Percentiles rank a stretch among this genome's conserved stretches.
Evolutionary conservation across 805 yeast species (phyloP).

Genomic region (Wickerhamiella shivajii): DNA sequence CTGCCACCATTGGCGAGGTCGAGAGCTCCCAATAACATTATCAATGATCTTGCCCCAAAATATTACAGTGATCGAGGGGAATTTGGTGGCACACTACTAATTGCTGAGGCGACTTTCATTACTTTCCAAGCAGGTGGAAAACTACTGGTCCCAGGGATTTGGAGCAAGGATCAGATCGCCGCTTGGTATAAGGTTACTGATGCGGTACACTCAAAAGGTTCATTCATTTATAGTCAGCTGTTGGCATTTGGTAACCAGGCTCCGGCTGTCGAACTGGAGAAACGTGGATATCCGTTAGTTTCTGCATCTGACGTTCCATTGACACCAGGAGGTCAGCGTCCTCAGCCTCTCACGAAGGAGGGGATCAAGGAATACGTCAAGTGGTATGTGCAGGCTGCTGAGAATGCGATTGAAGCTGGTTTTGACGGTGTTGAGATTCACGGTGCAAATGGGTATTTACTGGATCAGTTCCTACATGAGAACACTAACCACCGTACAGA

Average conservation of each 20-base stretch:
- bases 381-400: slow-evolving; percentile 35
- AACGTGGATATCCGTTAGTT: slow-evolving; percentile 27
- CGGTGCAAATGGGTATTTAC: slow-evolving; percentile 47
- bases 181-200: slow-evolving; percentile 29
- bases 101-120: slow-evolving; percentile 44
- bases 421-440: slow-evolving; percentile 55
- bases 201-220: slow-evolving; percentile 31
- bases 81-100: slow-evolving; percentile 41
- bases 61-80: slow-evolving; percentile 45
- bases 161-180: slow-evolving; percentile 20
- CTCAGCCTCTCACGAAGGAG: slow-evolving; percentile 24
- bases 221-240: slow-evolving; percentile 30
- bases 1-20: slow-evolving; percentile 38
- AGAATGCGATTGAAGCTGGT: slow-evolving; percentile 38
- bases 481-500: slow-evolving; percentile 41
- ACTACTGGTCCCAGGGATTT: slow-evolving; percentile 23
- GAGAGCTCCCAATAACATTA: slow-evolving; percentile 26
- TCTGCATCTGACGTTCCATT: slow-evolving; percentile 28
- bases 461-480: slow-evolving; percentile 34
- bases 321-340: slow-evolving; percentile 11
- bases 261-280: slow-evolving; percentile 26
- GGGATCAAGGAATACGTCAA: slow-evolving; percentile 31
- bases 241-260: slow-evolving; percentile 36
- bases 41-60: slow-evolving; percentile 30
- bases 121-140: slow-evolving; percentile 29